Conservation (phyloP, 129 eudicot species). For the Tanacetum coccineum region DNA sequence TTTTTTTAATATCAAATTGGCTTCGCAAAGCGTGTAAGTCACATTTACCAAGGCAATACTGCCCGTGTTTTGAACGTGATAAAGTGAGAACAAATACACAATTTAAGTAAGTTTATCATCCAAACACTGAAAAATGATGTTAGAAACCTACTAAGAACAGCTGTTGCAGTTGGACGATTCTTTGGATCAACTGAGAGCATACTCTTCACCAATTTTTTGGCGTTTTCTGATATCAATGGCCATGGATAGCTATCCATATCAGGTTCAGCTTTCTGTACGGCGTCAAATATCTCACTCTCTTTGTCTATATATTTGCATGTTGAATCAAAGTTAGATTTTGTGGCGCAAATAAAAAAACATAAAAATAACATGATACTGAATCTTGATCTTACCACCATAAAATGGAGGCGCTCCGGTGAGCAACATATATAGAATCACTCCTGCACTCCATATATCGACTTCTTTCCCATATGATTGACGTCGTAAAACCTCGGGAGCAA, state of each 20-base stretch:
- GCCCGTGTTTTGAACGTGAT: not conserved
- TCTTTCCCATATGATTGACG: slow-evolving; percentile 69
- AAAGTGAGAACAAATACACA: not conserved
- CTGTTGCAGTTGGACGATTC: slow-evolving; percentile 59
- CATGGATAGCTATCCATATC: slow-evolving; percentile 68
- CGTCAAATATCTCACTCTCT: slow-evolving; percentile 62
- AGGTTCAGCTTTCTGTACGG: slow-evolving; percentile 34
- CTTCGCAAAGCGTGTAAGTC: too few relatives aligned
- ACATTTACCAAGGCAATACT: too few relatives aligned
- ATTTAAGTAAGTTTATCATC: not conserved
- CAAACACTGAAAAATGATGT: not conserved
- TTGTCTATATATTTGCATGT: slow-evolving; percentile 40
- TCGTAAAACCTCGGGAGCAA: slow-evolving; percentile 74
- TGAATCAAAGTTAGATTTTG: not conserved
- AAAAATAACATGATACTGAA: not conserved
- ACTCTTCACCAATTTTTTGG: slow-evolving; percentile 53
- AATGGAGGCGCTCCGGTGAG: slow-evolving; percentile 84
- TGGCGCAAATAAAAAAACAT: not conserved
- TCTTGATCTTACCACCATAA: slow-evolving; percentile 59
- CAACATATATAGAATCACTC: slow-evolving; percentile 79
- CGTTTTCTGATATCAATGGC: slow-evolving; percentile 63
- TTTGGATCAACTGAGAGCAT: slow-evolving; percentile 71
- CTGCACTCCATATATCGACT: slow-evolving; percentile 83
- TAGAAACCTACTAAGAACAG: slow-evolving; percentile 61
- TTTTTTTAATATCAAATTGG: too few relatives aligned